Conservation (phyloP, 2,329 filamentous ascomycete genomes). For the Cylindrodendrum hubeiense region DNA sequence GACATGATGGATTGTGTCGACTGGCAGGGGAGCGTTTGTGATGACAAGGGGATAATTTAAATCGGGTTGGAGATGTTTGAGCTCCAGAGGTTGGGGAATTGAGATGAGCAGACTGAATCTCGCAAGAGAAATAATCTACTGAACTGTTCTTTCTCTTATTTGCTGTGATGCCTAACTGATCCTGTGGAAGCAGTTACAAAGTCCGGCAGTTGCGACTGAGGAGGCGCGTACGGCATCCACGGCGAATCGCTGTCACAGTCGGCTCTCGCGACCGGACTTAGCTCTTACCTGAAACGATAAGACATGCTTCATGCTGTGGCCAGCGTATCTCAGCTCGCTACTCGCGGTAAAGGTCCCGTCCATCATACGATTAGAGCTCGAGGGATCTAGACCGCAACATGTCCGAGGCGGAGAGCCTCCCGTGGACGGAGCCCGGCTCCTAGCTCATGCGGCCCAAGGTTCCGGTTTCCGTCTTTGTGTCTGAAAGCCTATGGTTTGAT, state of each 20-base stretch:
- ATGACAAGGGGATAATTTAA: background rate
- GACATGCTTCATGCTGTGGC: background rate
- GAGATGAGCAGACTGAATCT: background rate
- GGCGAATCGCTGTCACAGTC: background rate
- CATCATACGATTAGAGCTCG: no score
- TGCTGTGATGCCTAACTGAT: background rate
- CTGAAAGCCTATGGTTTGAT: background rate
- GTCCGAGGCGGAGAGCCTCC: background rate
- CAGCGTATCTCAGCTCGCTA: background rate
- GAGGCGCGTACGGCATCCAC: slow-evolving; percentile 6
- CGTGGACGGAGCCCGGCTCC: background rate
- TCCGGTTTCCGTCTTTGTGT: background rate
- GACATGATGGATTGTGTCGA: slow-evolving; percentile 15
- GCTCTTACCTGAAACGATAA: slow-evolving; percentile 4
- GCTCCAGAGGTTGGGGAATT: background rate
- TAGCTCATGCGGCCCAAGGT: background rate
- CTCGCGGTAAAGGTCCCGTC: background rate
- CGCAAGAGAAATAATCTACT: background rate
- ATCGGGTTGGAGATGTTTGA: background rate
- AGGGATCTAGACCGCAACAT: background rate
- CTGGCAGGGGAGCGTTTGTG: background rate
- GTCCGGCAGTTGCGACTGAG: background rate
- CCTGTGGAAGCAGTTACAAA: background rate
- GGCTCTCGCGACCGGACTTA: slow-evolving; percentile 22
- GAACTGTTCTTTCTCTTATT: background rate